A percentile compares a stretch with the other conserved stretches of the same genome.
These are phyloP conservation scores for Aspergillus sclerotioniger DNA, from an alignment of 495 filamentous ascomycete species.

Conservation along the genomic window DNA sequence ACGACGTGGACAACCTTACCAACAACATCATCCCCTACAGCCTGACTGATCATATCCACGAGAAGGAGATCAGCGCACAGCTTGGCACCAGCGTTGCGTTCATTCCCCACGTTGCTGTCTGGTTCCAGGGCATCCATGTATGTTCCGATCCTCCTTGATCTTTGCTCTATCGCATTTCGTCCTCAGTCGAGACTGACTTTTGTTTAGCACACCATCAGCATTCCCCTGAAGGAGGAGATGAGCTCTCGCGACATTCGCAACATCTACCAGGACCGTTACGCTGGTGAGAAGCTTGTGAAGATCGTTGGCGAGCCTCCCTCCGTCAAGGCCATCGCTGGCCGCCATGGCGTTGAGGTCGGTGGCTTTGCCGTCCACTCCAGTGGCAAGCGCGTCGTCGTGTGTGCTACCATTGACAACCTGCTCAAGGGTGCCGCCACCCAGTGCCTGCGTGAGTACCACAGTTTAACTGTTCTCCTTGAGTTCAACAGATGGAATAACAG, in stretches of 20 bases:
- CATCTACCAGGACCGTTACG: constrained; percentile 93
- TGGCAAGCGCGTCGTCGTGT: constrained; percentile 89
- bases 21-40: constrained; percentile 93
- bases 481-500: not conserved
- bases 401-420: constrained; percentile 96
- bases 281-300: constrained; percentile 91
- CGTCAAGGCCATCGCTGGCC: constrained; percentile 85
- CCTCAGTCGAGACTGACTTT: constrained; percentile 17
- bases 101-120: constrained; percentile 90
- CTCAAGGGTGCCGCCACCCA: constrained; percentile 96
- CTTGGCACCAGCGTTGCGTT: constrained; percentile 79
- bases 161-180: not conserved
- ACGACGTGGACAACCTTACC: constrained; percentile 82
- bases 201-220: constrained; percentile 73
- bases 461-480: not conserved
- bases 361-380: constrained; percentile 87
- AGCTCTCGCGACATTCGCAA: constrained; percentile 88
- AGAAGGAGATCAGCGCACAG: constrained; percentile 81
- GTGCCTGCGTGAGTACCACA: constrained; percentile 73
- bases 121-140: constrained; percentile 93
- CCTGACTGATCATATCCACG: constrained; percentile 94
- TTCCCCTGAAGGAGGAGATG: constrained; percentile 81
- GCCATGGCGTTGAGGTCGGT: constrained; percentile 92
- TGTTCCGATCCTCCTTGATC: constrained; percentile 17
- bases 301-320: constrained; percentile 82